Evolutionary conservation across 2,329 filamentous ascomycete species (phyloP).

Genomic region (Leptographium flavum): DNA sequence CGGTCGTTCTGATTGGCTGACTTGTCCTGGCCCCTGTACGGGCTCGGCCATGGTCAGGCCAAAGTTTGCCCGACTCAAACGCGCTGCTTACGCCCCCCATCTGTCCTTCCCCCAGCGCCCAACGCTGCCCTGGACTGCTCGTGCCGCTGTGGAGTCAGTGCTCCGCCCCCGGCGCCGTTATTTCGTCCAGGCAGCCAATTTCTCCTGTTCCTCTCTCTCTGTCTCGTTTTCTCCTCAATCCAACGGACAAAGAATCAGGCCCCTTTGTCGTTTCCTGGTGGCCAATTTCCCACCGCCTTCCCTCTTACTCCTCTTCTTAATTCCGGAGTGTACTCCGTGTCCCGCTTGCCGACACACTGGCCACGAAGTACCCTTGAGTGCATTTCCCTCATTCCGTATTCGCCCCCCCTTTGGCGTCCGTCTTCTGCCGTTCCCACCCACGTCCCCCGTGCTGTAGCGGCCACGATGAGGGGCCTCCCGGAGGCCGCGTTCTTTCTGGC

Average conservation of each 20-base stretch:
- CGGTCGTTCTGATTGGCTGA: not conserved
- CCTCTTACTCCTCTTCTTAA: not conserved
- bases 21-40: no score
- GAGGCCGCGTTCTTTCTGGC: constrained; percentile 21
- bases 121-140: no score
- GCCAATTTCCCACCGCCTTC: not conserved
- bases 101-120: no score
- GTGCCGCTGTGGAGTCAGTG: not conserved
- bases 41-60: no score
- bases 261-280: not conserved
- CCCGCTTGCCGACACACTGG: not conserved
- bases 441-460: not conserved
- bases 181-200: not conserved
- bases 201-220: not conserved
- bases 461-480: constrained; percentile 20
- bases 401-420: not conserved
- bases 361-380: not conserved
- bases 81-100: not conserved
- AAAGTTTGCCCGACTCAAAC: not conserved
- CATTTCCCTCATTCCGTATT: not conserved
- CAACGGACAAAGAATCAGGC: not conserved
- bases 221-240: not conserved
- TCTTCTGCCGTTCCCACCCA: not conserved
- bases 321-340: not conserved
- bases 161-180: not conserved